Conservation (phyloP, 169 alveolate genomes). For the Fabrea salina region DNA sequence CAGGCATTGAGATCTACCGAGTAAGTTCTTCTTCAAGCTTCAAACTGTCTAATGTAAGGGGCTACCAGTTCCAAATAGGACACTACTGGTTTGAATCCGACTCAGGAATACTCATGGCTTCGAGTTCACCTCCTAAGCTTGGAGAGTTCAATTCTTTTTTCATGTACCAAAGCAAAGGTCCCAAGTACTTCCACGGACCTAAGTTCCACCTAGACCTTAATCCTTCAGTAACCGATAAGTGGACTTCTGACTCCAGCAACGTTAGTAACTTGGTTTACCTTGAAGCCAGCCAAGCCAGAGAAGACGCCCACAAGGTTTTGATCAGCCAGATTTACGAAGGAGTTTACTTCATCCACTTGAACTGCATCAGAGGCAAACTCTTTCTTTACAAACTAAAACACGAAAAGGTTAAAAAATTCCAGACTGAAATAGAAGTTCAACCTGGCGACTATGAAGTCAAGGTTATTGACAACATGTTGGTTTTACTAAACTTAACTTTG, state of each 20-base stretch:
- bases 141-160: constrained; percentile 17
- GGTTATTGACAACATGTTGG: neutral
- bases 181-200: constrained; percentile 16
- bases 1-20: constrained; percentile 12
- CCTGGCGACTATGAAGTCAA: neutral
- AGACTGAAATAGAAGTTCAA: neutral
- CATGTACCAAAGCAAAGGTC: constrained; percentile 6
- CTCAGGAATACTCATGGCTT: neutral
- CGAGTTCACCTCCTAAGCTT: constrained; percentile 27
- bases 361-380: constrained; percentile 3
- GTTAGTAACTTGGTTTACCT: neutral
- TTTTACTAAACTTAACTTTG: neutral
- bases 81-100: constrained; percentile 7
- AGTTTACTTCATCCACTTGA: neutral
- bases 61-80: constrained; percentile 4
- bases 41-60: neutral
- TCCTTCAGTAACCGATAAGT: constrained; percentile 26
- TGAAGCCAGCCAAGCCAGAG: neutral
- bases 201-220: constrained; percentile 1
- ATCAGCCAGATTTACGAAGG: neutral
- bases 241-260: neutral
- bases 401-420: neutral
- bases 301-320: neutral
- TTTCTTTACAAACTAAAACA: neutral
- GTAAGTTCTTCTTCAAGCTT: neutral